Percentiles rank a stretch among this genome's conserved stretches.
Evolutionary conservation across 1,284 basidiomycete species (phyloP).

Genomic region (Cronartium quercuum): DNA sequence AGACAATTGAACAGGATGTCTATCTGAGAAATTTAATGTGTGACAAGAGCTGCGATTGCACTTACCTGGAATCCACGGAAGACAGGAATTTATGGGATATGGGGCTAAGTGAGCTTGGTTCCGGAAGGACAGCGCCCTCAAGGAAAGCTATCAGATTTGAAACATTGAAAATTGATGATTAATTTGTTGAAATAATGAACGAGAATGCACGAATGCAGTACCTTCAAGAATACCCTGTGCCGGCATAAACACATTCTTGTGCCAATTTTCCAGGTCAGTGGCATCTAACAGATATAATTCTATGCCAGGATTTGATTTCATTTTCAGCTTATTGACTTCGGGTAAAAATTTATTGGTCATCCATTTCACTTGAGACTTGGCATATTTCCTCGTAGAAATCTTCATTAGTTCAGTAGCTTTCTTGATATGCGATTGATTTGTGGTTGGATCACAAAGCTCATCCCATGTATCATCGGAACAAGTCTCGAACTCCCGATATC

Average conservation of each 20-base stretch:
- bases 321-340: slow-evolving; percentile 55
- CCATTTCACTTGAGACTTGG: slow-evolving; percentile 86
- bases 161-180: neutral
- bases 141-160: slow-evolving; percentile 9
- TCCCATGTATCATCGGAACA: neutral
- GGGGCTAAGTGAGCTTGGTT: neutral
- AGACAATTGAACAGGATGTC: neutral
- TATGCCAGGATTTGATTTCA: slow-evolving; percentile 46
- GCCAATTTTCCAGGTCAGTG: slow-evolving; percentile 62
- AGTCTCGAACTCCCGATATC: slow-evolving; percentile 28
- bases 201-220: slow-evolving; percentile 2
- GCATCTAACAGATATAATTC: slow-evolving; percentile 63
- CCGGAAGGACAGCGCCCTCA: neutral
- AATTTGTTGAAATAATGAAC: neutral
- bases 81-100: slow-evolving; percentile 8
- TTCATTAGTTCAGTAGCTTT: slow-evolving; percentile 74
- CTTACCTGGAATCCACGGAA: slow-evolving; percentile 2
- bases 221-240: slow-evolving; percentile 44
- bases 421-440: slow-evolving; percentile 51
- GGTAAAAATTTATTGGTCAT: slow-evolving; percentile 83
- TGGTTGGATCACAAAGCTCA: neutral
- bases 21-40: neutral
- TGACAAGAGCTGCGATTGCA: neutral
- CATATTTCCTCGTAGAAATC: slow-evolving; percentile 79
- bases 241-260: slow-evolving; percentile 46